Conservation (phyloP, 2,329 filamentous ascomycete genomes). For the Tolypocladium tundrense region DNA sequence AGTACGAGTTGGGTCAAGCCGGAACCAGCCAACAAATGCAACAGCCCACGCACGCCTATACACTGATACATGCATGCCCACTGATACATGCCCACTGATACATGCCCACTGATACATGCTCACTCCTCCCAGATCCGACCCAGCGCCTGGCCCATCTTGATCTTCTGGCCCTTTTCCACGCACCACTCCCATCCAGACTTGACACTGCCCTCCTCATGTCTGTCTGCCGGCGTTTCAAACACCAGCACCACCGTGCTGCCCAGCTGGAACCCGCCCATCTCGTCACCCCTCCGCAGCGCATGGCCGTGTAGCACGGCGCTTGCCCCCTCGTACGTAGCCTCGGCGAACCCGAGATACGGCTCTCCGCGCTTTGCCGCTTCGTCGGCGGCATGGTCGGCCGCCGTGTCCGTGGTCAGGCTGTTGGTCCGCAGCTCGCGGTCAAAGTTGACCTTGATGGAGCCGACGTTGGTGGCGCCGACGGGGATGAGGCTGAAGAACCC, state of each 20-base stretch:
- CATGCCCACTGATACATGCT: neutral
- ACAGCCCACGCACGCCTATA: neutral
- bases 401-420: conserved; percentile 83
- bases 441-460: conserved; percentile 94
- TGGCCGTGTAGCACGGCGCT: conserved; percentile 73
- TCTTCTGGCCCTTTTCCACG: conserved; percentile 75
- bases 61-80: neutral
- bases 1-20: neutral
- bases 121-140: conserved; percentile 57
- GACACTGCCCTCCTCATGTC: conserved; percentile 37
- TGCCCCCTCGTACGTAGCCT: conserved; percentile 77
- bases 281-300: conserved; percentile 75
- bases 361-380: conserved; percentile 67
- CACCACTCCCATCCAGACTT: conserved; percentile 74
- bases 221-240: conserved; percentile 77
- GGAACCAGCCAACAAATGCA: neutral
- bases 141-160: conserved; percentile 82
- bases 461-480: conserved; percentile 94
- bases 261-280: conserved; percentile 97
- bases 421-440: conserved; percentile 91
- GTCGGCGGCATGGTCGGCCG: conserved; percentile 76
- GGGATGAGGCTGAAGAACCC: conserved; percentile 96
- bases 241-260: conserved; percentile 92
- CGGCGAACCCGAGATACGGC: conserved; percentile 79
- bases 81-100: neutral